Base-by-base conservation (phyloP, 2,329 filamentous ascomycete species). In the Colletotrichum falcatum region DNA sequence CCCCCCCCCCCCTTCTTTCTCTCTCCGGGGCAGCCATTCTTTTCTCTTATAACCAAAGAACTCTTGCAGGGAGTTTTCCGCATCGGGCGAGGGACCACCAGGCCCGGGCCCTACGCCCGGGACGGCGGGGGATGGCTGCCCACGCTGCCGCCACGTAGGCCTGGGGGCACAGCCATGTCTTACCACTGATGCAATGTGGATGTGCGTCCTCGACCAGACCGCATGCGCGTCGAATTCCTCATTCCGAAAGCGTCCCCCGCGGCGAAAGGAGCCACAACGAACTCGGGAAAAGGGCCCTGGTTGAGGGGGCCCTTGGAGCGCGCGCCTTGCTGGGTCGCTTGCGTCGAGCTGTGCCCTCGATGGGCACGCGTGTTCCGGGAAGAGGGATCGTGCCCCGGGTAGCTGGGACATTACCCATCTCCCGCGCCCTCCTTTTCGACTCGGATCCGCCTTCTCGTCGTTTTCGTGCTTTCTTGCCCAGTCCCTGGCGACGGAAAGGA, bases 121-220 rank as follows among this genome's bases (percentile, higher is more conserved):
- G 18, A 18, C 23, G 46, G 35, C 35, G 35, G 35, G 12, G n/a
- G n/a, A n/a, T n/a, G n/a, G n/a, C n/a, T n/a, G n/a, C n/a, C n/a
- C n/a, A 3, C 9, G 35, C 16, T 1, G 16, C 3, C 5, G 18
- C 20, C 61, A 64, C 65, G 42, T 67, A 12, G 7, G 65, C 63
- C 63, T 42, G 44, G 23, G 20, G 8, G n/a, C n/a, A n/a, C n/a
- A n/a, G 12, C 28, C 35, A 26, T 61, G 56, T 66, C 64, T 61
- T 59, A 54, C 44, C 16, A 9, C 33, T 54, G 55, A 49, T 48
- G 56, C 46, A 61, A 23, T 23, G 33, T 3, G n/a, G 4, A 6
- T 37, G 33, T 33, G 20, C 20, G 30, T 20, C 11, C 51, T n/a
- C 7, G 51, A 28, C 37, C 37, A 33, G 14, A 55, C 51, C 14